Evolutionary conservation across 1,284 basidiomycete genomes (phyloP).

Genomic region (Veloboletus limbatus): DNA sequence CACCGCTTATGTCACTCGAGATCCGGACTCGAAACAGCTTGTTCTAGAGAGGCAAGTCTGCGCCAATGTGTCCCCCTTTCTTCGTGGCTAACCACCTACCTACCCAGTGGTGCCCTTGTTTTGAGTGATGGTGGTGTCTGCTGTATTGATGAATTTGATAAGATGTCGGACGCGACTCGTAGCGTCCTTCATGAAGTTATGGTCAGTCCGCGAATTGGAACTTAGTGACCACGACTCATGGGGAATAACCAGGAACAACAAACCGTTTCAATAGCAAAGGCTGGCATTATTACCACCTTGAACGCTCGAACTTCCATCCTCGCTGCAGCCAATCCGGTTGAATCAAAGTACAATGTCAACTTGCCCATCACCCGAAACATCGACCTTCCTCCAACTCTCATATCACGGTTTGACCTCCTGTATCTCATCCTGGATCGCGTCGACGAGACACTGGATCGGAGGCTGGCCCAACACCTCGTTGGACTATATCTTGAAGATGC

Average conservation of each 20-base stretch:
- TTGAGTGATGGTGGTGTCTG: slow-evolving; percentile 97
- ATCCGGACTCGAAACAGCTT: slow-evolving; percentile 97
- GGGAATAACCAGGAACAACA: slow-evolving; percentile 80
- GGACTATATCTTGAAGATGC: slow-evolving; percentile 91
- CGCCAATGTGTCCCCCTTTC: not conserved
- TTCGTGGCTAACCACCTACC: slow-evolving; percentile 3
- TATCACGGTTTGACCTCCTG: slow-evolving; percentile 97
- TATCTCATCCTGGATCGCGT: slow-evolving; percentile 96
- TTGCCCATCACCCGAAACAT: slow-evolving; percentile 86
- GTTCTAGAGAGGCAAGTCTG: slow-evolving; percentile 83
- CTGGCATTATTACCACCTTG: slow-evolving; percentile 97
- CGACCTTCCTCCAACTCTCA: slow-evolving; percentile 94
- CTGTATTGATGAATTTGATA: no score
- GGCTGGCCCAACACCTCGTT: slow-evolving; percentile 91
- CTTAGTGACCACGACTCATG: slow-evolving; percentile 5
- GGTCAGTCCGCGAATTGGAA: slow-evolving; percentile 48
- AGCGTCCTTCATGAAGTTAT: slow-evolving; percentile 99
- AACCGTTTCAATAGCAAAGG: slow-evolving; percentile 99
- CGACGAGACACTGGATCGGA: slow-evolving; percentile 87
- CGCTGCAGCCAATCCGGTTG: slow-evolving; percentile 96
- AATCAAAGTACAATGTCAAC: slow-evolving; percentile 91
- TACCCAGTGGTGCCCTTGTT: slow-evolving; percentile 85
- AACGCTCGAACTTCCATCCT: slow-evolving; percentile 97
- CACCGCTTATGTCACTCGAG: slow-evolving; percentile 96
- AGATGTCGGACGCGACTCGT: slow-evolving; percentile 96